A percentile compares a stretch with the other conserved stretches of the same genome.
phyloP scores from a whole-genome alignment of 345 rosid species.

The Boechera retrofracta region DNA sequence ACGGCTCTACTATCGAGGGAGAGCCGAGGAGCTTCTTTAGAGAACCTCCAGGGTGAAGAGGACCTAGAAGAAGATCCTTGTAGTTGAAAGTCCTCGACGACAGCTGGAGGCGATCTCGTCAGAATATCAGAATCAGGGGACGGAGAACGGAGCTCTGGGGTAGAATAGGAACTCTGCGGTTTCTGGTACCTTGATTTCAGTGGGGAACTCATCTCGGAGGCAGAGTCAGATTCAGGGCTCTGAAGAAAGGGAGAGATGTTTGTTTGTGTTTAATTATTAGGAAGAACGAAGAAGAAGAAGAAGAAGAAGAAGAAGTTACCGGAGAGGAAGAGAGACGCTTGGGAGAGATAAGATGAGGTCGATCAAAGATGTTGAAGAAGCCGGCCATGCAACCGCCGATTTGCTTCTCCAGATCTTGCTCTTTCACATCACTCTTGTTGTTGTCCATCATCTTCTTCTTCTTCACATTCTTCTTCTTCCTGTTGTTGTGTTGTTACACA shows the following conservation, averaged over 20 bases:
- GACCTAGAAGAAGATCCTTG: not conserved
- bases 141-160: no score
- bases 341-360: slow-evolving; percentile 67
- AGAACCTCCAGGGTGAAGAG: slow-evolving; percentile 74
- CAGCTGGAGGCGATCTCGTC: no score
- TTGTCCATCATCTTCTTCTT: slow-evolving; percentile 11
- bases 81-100: no score
- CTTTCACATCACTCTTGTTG: not conserved
- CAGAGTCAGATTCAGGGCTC: no score
- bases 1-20: slow-evolving; percentile 97
- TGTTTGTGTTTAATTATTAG: no score
- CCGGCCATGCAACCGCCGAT: slow-evolving; percentile 96
- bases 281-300: not conserved
- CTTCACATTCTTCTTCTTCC: slow-evolving; percentile 36
- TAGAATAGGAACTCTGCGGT: no score
- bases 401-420: slow-evolving; percentile 53
- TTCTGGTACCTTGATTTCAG: no score
- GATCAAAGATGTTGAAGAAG: slow-evolving; percentile 94
- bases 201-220: no score
- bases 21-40: slow-evolving; percentile 89
- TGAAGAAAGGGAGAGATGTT: not conserved
- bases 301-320: slow-evolving; percentile 13
- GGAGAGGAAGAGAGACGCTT: slow-evolving; percentile 64
- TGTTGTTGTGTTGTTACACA: not conserved
- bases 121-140: no score